Evolutionary conservation across 495 filamentous ascomycete species (phyloP), one percentile per base, ranked within the genome.

Genomic region (Penicillium psychrofluorescens): DNA sequence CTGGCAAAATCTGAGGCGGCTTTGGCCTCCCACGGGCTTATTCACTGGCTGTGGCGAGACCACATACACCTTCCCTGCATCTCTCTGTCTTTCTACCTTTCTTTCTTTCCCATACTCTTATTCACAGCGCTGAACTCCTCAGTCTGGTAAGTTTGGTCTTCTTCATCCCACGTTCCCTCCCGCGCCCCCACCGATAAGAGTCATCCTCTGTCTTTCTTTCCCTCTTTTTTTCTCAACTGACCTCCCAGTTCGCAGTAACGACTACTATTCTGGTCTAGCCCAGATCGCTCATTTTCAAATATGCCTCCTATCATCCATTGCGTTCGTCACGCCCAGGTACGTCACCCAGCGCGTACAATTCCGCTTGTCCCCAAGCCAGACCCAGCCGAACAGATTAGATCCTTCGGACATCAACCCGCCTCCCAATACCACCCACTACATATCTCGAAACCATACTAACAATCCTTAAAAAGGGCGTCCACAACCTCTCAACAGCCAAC

Each of bases 401-500:
- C 22, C 22, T 16, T 16, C 15, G 22, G 22, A 22, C 22, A 22
- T 22, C 22, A 22, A 22, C 22, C 22, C 22, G 22, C 22, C 22
- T 22, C 4, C 4, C 22, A 22, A 22, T 1, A 22, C 4, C 22
- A 22, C 22, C 22, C 22, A 6, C 22, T 22, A 22, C 22, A 22
- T 4, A 22, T 22, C 22, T 22, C 22, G 2, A 22, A 22, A 22
- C 22, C 22, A 22, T 22, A 22, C 22, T 22, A 22, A 22, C 22
- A 27, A 31, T n/a, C 11, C 11, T 36, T 15, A 14, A 74, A 14
- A 74, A 94, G 73, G 90, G 88, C 63, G 71, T 78, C 55, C 90
- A 96, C 73, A 95, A 97, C 68, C 77, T 95, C 56, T 70, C 51
- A 44, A 53, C 56, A n/a, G 78, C 68, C 35, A 89, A 90, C 70